Evolutionary conservation across 495 filamentous ascomycete species (phyloP).

Genomic region (Halenospora varia): DNA sequence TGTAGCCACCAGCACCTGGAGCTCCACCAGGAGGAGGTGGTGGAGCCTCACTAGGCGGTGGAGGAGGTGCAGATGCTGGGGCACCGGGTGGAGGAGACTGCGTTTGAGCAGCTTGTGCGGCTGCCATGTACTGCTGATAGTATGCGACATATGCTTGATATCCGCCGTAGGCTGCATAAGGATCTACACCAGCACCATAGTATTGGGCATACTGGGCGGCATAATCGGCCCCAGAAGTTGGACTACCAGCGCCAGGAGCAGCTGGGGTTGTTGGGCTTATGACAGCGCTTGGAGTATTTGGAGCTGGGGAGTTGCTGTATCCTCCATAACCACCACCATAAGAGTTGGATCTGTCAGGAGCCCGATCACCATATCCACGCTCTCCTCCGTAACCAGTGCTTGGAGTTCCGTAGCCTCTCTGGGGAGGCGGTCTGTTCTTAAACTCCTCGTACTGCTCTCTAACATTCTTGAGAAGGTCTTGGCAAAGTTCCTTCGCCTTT

Average conservation of each 20-base stretch:
- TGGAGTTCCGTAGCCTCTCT: constrained; percentile 53
- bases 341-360: constrained; percentile 23
- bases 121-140: constrained; percentile 55
- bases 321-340: constrained; percentile 30
- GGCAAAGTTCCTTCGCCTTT: constrained; percentile 79
- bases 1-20: constrained; percentile 58
- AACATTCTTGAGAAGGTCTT: constrained; percentile 81
- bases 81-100: constrained; percentile 27
- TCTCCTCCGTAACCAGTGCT: constrained; percentile 31
- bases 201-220: constrained; percentile 83
- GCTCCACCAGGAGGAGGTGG: constrained; percentile 61
- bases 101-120: constrained; percentile 47
- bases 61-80: constrained; percentile 42
- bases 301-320: constrained; percentile 36
- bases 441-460: constrained; percentile 81
- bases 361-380: constrained; percentile 27
- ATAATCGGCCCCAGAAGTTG: constrained; percentile 51
- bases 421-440: constrained; percentile 77
- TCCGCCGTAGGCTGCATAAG: constrained; percentile 90
- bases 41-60: constrained; percentile 56
- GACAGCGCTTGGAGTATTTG: constrained; percentile 32
- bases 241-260: constrained; percentile 33
- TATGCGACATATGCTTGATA: constrained; percentile 73
- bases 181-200: constrained; percentile 60
- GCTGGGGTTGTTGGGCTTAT: constrained; percentile 30